Evolutionary conservation across 192 early-diverging fungal species (phyloP).

Genomic region (Spinellus fusiger): DNA sequence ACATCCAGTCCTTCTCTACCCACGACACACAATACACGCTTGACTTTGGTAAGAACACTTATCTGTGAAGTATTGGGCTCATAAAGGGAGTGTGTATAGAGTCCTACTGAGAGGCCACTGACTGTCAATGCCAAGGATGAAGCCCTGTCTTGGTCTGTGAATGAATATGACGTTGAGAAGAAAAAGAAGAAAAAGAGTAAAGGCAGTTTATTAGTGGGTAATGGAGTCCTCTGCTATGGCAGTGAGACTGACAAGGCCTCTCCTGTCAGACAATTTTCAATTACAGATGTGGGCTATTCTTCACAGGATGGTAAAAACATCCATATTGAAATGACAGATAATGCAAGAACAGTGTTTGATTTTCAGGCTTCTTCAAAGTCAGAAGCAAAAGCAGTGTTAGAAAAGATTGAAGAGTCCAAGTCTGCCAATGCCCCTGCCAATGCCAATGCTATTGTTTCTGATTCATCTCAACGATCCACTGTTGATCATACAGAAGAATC

Average conservation of each 20-base stretch:
- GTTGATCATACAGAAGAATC: background rate
- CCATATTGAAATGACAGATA: conserved; percentile 55
- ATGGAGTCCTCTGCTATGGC: conserved; percentile 52
- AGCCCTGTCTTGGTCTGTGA: conserved; percentile 46
- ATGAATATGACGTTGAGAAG: conserved; percentile 55
- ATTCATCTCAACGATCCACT: too few species aligned
- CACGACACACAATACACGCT: background rate
- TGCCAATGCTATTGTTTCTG: background rate
- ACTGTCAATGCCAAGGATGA: conserved; percentile 22
- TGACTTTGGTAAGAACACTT: background rate
- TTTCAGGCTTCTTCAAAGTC: conserved; percentile 56
- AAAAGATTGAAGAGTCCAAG: conserved; percentile 49
- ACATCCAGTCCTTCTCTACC: background rate
- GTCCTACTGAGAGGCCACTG: conserved; percentile 11
- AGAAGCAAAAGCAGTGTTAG: conserved; percentile 62
- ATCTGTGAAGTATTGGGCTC: background rate
- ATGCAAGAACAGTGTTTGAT: conserved; percentile 50
- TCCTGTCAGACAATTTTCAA: conserved; percentile 52
- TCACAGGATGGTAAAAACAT: conserved; percentile 56
- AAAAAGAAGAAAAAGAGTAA: conserved; percentile 70
- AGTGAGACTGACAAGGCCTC: conserved; percentile 58
- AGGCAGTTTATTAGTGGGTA: conserved; percentile 59
- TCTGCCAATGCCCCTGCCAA: background rate
- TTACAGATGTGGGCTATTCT: conserved; percentile 50
- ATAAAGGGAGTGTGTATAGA: background rate